Evolutionary conservation across 345 rosid species (phyloP).

Genomic region (Eucalyptus microcorys): DNA sequence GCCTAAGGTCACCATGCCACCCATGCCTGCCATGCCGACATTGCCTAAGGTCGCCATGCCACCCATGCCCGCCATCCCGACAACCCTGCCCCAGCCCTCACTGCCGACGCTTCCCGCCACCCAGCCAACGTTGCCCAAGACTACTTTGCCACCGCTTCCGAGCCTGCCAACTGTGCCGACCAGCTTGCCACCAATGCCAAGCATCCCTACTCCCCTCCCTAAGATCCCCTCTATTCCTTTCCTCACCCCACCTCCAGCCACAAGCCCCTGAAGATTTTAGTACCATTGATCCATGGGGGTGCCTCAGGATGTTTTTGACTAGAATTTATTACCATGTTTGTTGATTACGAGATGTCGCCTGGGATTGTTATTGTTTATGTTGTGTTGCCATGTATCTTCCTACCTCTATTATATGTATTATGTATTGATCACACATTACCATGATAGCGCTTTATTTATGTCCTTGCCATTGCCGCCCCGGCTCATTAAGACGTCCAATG

Average conservation of each 20-base stretch:
- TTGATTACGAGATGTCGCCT: background rate
- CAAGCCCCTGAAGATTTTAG: background rate
- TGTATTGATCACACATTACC: background rate
- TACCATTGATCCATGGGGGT: background rate
- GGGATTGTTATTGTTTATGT: background rate
- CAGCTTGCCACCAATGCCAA: constrained; percentile 4
- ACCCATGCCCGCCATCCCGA: background rate
- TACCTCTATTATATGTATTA: background rate
- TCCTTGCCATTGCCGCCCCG: background rate
- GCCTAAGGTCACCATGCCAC: too few species aligned
- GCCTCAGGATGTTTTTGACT: background rate
- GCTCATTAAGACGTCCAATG: background rate
- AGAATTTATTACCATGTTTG: background rate
- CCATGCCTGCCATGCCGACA: background rate
- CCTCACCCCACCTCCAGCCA: constrained; percentile 14
- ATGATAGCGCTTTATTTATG: background rate
- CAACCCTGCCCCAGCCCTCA: background rate
- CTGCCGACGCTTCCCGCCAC: background rate
- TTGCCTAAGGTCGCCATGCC: background rate
- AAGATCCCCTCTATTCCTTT: constrained; percentile 19
- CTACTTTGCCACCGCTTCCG: background rate
- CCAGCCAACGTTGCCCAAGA: background rate
- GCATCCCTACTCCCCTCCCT: constrained; percentile 9
- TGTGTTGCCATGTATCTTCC: background rate
- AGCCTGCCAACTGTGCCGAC: constrained; percentile 1